Evolutionary conservation across 108 stramenopile genomes (phyloP).

Genomic region (Skeletonema menzelii): DNA sequence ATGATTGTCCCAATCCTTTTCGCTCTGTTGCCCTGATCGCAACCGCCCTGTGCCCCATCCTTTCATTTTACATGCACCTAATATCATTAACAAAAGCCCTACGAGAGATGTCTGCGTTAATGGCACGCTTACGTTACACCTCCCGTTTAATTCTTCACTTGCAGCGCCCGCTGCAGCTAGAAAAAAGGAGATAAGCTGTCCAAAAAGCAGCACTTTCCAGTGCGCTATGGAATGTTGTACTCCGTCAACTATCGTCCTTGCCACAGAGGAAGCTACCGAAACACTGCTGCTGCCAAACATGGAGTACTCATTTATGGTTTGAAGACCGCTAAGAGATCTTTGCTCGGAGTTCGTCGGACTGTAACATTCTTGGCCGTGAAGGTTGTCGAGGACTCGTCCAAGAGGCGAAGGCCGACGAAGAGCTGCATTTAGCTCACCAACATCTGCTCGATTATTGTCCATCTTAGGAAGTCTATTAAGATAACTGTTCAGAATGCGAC

Average conservation of each 20-base stretch:
- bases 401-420: not conserved
- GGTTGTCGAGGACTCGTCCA: not conserved
- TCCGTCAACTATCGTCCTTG: constrained; percentile 38
- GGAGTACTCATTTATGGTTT: too few relatives aligned
- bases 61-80: constrained; percentile 7
- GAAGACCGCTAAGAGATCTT: not conserved
- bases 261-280: not conserved
- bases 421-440: not conserved
- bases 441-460: not conserved
- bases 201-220: constrained; percentile 44
- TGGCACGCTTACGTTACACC: constrained; percentile 61
- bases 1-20: not conserved
- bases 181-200: constrained; percentile 25
- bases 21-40: constrained; percentile 6
- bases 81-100: constrained; percentile 46
- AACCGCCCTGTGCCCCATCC: constrained; percentile 6
- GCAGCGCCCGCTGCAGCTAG: constrained; percentile 31
- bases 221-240: constrained; percentile 34
- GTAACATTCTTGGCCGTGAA: not conserved
- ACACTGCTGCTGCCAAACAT: not conserved
- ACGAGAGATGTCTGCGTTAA: constrained; percentile 56
- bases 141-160: constrained; percentile 27
- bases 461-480: not conserved
- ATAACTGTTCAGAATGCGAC: too few relatives aligned
- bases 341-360: not conserved